Conservation (phyloP, 192 early-diverging fungal species). For the Dispira parvispora region DNA sequence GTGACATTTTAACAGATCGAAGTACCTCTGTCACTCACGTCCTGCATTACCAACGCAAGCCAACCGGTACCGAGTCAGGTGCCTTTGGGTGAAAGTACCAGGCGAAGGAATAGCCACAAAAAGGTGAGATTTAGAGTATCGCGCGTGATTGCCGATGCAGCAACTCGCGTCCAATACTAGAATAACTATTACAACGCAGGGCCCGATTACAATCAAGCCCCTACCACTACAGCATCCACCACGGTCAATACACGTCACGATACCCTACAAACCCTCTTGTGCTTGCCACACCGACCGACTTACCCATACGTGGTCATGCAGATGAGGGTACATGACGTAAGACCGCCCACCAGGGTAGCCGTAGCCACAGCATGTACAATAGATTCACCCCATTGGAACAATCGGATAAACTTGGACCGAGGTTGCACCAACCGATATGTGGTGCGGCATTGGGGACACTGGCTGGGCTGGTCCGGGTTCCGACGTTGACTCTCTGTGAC, state of each 20-base stretch:
- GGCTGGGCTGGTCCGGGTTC: slow-evolving; percentile 13
- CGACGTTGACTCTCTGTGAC: slow-evolving; percentile 32
- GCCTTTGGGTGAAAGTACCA: too few species aligned
- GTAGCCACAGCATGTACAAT: slow-evolving; percentile 27
- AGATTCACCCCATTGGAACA: slow-evolving; percentile 25
- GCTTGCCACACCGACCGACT: too few species aligned
- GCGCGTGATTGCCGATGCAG: not conserved
- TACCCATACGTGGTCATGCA: slow-evolving; percentile 32
- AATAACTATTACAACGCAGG: not conserved
- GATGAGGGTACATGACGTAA: slow-evolving; percentile 31
- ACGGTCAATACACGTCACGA: not conserved
- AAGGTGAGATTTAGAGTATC: not conserved
- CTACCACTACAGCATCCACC: too few species aligned
- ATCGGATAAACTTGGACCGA: slow-evolving; percentile 18
- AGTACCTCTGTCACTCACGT: too few species aligned
- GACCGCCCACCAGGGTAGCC: slow-evolving; percentile 27
- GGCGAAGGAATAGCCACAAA: not conserved
- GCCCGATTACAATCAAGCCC: not conserved
- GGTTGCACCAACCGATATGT: slow-evolving; percentile 26
- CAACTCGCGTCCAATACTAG: not conserved
- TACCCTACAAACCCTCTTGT: not conserved
- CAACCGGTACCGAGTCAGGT: too few species aligned
- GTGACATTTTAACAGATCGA: not conserved
- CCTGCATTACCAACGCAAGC: too few species aligned
- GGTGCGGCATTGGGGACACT: slow-evolving; percentile 38